These are phyloP conservation scores for Pterocarpus santalinus DNA, from an alignment of 306 rosid species.

Conservation along the genomic window DNA sequence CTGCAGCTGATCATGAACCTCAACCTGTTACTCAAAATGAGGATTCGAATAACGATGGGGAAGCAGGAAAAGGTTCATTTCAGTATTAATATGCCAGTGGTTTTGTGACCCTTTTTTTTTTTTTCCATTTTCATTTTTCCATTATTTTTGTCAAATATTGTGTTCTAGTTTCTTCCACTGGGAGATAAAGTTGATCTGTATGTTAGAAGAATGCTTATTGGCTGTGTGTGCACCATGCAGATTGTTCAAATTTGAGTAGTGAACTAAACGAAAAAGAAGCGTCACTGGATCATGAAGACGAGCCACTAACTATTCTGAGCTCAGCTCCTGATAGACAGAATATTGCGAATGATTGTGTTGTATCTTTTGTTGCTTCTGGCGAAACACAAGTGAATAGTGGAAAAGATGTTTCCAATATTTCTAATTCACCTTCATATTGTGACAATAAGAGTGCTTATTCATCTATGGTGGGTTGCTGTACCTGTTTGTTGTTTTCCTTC, in stretches of 20 bases:
- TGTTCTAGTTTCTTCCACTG: not conserved
- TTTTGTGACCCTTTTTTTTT: not conserved
- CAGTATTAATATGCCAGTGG: not conserved
- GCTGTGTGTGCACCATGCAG: constrained; percentile 53
- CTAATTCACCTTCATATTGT: constrained; percentile 64
- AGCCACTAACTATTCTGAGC: constrained; percentile 48
- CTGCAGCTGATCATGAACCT: constrained; percentile 55
- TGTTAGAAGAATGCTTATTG: constrained; percentile 39
- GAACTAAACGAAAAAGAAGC: constrained; percentile 61
- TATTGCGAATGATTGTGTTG: constrained; percentile 52
- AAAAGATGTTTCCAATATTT: constrained; percentile 65
- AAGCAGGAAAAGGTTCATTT: constrained; percentile 67
- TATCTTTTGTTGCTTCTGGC: constrained; percentile 61
- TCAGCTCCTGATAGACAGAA: constrained; percentile 65
- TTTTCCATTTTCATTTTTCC: not conserved
- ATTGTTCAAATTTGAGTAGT: constrained; percentile 58
- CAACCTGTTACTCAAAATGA: constrained; percentile 59
- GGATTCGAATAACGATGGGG: constrained; percentile 60
- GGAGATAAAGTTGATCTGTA: not conserved
- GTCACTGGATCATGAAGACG: constrained; percentile 67
- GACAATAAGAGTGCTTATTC: constrained; percentile 83
- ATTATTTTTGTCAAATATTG: not conserved
- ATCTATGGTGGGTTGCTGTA: constrained; percentile 70
- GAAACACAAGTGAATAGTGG: constrained; percentile 66
- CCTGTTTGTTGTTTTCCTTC: constrained; percentile 23